These are phyloP conservation scores for Ustilago crameri DNA, from an alignment of 1,284 basidiomycete genomes.

Conservation along the genomic window DNA sequence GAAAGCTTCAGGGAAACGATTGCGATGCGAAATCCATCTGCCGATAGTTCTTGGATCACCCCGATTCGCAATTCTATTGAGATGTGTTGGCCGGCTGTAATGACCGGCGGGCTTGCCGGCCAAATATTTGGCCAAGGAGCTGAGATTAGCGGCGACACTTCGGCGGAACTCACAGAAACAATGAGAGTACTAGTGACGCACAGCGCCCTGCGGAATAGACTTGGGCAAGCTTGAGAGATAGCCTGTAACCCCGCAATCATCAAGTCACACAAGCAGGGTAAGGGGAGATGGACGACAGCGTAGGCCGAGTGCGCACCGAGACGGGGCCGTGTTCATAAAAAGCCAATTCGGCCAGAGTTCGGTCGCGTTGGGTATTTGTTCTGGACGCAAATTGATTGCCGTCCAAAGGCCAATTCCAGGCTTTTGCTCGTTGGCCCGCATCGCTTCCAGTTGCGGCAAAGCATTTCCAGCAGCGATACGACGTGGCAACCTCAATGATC, in stretches of 20 bases:
- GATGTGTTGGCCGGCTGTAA: neutral
- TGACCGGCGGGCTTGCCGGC: neutral
- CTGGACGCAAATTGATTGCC: neutral
- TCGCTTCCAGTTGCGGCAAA: neutral
- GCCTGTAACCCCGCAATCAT: neutral
- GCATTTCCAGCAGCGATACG: too few species aligned
- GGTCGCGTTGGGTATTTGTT: conserved; percentile 5
- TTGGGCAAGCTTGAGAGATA: neutral
- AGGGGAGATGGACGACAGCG: neutral
- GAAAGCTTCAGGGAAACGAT: too few species aligned
- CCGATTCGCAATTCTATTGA: too few species aligned
- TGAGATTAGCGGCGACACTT: conserved; percentile 6
- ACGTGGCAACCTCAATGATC: too few species aligned
- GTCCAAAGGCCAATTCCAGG: neutral
- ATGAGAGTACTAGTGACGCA: too few species aligned
- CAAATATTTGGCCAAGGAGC: too few species aligned
- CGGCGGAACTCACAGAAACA: conserved; percentile 15
- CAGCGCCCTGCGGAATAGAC: too few species aligned
- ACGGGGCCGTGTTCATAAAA: neutral
- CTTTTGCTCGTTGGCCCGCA: neutral
- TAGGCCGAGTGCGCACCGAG: conserved; percentile 13
- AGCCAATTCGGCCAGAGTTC: conserved; percentile 5
- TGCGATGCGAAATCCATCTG: too few species aligned
- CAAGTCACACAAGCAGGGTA: too few species aligned
- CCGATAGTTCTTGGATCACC: too few species aligned